These are phyloP conservation scores for Ganoderma meredithae DNA, from an alignment of 1,284 basidiomycete genomes.

Conservation along the genomic window DNA sequence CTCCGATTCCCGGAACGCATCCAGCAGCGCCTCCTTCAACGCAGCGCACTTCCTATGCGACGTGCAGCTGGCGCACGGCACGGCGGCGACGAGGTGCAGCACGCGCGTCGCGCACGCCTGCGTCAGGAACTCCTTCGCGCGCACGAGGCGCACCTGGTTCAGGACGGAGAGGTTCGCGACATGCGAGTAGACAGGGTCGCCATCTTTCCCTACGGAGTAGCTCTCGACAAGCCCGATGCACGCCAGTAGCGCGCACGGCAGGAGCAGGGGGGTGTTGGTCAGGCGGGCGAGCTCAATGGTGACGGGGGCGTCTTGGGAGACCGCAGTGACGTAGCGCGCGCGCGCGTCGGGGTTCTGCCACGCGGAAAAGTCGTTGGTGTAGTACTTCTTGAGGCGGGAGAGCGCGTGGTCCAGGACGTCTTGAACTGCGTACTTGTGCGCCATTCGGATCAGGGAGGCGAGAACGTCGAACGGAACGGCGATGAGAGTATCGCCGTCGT, in stretches of 20 bases:
- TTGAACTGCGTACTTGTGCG: slow-evolving; percentile 16
- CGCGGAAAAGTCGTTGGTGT: slow-evolving; percentile 6
- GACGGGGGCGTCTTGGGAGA: slow-evolving; percentile 1
- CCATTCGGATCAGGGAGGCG: slow-evolving; percentile 14
- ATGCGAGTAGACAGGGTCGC: neutral
- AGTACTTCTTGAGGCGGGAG: slow-evolving; percentile 7
- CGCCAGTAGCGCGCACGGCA: slow-evolving; percentile 15
- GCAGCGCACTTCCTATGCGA: neutral
- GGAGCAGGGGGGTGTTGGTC: slow-evolving; percentile 11
- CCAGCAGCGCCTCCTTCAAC: neutral
- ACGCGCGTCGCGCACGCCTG: slow-evolving; percentile 3
- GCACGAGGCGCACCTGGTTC: neutral
- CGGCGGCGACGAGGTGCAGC: neutral
- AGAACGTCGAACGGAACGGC: slow-evolving; percentile 8
- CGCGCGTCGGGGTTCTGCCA: slow-evolving; percentile 4
- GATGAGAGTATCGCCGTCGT: slow-evolving; percentile 6
- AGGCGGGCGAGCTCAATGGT: slow-evolving; percentile 17
- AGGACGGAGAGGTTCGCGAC: neutral
- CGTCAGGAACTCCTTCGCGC: neutral
- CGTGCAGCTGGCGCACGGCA: neutral
- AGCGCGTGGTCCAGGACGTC: neutral
- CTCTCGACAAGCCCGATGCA: slow-evolving; percentile 5
- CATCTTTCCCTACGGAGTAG: too few species aligned
- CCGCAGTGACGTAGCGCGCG: slow-evolving; percentile 3
- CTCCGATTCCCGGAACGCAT: neutral